Base-by-base conservation (phyloP, 1,284 basidiomycete genomes). In the Moniliella sp. region DNA sequence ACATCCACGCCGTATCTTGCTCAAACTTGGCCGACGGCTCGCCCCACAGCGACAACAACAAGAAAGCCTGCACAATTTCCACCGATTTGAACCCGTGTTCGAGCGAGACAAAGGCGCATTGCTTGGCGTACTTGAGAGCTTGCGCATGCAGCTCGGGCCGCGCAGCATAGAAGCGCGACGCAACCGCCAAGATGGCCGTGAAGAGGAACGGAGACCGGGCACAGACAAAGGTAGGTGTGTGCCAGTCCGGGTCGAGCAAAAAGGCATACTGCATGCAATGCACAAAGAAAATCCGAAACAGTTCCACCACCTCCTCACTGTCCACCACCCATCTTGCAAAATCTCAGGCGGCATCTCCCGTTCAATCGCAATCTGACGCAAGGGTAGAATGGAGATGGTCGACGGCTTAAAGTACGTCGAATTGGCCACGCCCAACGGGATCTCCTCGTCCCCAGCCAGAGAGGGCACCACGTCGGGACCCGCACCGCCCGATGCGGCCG, bases 391-490 rank as follows among this genome's bases (percentile, higher is more conserved):
- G 35, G 54, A 58, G 47, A 63, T 57, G 62, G 42, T 50, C 68
- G 81, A 83, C 28, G 88, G 84, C 55, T 80, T 84, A 67, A 94
- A 97, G 63, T 91, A 97, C 38, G 77, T 73, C 42, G 78, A 74
- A 38, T 76, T 81, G 0, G 83, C 86, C 5, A 93, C 78, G 5
- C 82, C 84, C 12, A 83, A 42, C 15, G 34, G 11, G n/a, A 16
- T n/a, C 15, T 15, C 15, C 18, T n/a, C 15, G 13, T 34, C 21
- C 12, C 18, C 28, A 1, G 7, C 16, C 11, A 8, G 15, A 9
- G 9, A 7, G n/a, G n/a, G n/a, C n/a, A n/a, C n/a, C n/a, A n/a
- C n/a, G n/a, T n/a, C n/a, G n/a, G n/a, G n/a, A 5, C 12, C 27
- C 4, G 15, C 21, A 10, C 21, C 16, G 11, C 18, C 33, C 11